Conservation (phyloP, 352 stramenopile genomes). For the Blastocystis sp. region DNA sequence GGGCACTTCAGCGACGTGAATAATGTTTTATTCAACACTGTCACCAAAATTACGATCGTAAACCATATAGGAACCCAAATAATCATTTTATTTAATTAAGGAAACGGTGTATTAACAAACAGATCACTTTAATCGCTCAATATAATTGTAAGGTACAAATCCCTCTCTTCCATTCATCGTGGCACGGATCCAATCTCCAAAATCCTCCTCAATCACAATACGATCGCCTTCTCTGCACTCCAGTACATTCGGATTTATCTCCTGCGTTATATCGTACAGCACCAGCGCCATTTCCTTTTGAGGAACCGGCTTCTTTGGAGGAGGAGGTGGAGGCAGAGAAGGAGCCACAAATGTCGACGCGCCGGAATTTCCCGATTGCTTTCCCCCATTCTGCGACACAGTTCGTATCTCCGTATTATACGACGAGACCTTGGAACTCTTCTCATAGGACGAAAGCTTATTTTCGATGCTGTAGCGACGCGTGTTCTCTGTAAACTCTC, state of each 20-base stretch:
- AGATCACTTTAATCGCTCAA: neutral
- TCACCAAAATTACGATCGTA: slow-evolving; percentile 53
- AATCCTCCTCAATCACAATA: slow-evolving; percentile 54
- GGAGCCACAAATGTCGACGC: neutral
- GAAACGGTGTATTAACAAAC: neutral
- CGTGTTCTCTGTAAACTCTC: neutral
- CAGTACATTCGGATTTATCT: slow-evolving; percentile 36
- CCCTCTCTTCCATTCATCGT: slow-evolving; percentile 33
- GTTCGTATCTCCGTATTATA: neutral
- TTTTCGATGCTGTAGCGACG: slow-evolving; percentile 35
- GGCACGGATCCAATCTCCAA: slow-evolving; percentile 28
- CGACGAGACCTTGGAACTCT: neutral
- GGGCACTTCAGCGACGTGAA: slow-evolving; percentile 54
- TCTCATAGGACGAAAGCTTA: neutral
- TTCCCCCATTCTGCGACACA: neutral
- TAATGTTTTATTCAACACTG: slow-evolving; percentile 49
- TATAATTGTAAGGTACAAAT: slow-evolving; percentile 57
- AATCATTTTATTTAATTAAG: slow-evolving; percentile 23
- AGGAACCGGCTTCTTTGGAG: neutral
- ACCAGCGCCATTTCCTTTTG: slow-evolving; percentile 34
- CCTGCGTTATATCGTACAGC: slow-evolving; percentile 25
- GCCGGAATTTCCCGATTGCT: neutral
- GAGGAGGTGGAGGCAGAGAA: neutral
- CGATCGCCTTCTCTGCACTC: slow-evolving; percentile 34
- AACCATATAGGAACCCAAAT: slow-evolving; percentile 61